phyloP scores from a whole-genome alignment of 1,284 basidiomycete species.

The Cutaneotrichosporon spelunceum region DNA sequence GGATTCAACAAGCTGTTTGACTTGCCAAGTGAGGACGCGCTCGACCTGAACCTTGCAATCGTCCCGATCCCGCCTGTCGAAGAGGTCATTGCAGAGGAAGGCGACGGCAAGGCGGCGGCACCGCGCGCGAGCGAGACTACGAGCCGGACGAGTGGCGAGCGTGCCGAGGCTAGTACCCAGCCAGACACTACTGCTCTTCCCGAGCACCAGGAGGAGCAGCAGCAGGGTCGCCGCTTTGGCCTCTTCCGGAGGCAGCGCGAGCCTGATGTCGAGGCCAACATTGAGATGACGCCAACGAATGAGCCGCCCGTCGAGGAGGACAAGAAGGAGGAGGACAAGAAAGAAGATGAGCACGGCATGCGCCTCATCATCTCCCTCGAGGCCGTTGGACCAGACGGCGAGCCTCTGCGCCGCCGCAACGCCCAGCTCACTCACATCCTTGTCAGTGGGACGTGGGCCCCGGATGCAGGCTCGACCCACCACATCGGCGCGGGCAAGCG shows the following conservation, averaged over 20 bases:
- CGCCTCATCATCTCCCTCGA: slow-evolving; percentile 69
- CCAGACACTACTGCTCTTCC: slow-evolving; percentile 34
- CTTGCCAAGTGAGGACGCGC: slow-evolving; percentile 62
- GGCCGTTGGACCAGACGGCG: slow-evolving; percentile 65
- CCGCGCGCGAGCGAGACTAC: slow-evolving; percentile 27
- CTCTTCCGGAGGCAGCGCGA: slow-evolving; percentile 34
- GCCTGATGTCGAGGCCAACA: slow-evolving; percentile 39
- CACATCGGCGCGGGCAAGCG: slow-evolving; percentile 53
- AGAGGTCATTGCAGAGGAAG: slow-evolving; percentile 14
- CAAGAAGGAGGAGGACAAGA: slow-evolving; percentile 46
- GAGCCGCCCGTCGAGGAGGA: slow-evolving; percentile 37
- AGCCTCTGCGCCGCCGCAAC: slow-evolving; percentile 61
- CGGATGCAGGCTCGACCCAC: slow-evolving; percentile 28
- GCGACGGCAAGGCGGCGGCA: slow-evolving; percentile 15
- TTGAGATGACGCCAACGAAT: slow-evolving; percentile 45
- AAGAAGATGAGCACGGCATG: slow-evolving; percentile 61
- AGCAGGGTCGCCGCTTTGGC: slow-evolving; percentile 32
- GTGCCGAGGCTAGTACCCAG: slow-evolving; percentile 16
- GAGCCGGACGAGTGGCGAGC: slow-evolving; percentile 27
- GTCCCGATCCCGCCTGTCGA: slow-evolving; percentile 27
- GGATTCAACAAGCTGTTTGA: slow-evolving; percentile 72
- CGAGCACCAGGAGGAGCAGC: slow-evolving; percentile 22
- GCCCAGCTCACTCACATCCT: slow-evolving; percentile 82
- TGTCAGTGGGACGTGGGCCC: slow-evolving; percentile 66
- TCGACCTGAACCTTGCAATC: slow-evolving; percentile 44